phyloP scores from a whole-genome alignment of 2,329 filamentous ascomycete genomes.

The Trichoderma brevicompactum region DNA sequence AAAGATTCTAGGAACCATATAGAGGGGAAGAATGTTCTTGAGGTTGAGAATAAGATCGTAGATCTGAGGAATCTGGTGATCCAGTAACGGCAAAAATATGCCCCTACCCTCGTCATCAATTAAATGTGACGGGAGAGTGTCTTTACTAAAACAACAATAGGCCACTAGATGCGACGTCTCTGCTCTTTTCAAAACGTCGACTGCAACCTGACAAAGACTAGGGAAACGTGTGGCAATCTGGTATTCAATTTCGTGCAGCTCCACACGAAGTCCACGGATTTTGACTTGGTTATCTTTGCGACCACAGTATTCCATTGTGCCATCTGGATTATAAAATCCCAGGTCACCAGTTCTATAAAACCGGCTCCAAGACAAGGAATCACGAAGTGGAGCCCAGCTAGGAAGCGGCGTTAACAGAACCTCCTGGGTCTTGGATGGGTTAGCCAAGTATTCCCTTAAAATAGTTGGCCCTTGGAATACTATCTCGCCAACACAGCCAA shows the following conservation, averaged over 20 bases:
- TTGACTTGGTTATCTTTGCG: slow-evolving; percentile 22
- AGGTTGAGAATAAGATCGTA: not conserved
- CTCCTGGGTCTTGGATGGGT: not conserved
- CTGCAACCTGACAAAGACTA: not conserved
- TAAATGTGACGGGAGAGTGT: not conserved
- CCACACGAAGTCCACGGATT: slow-evolving; percentile 16
- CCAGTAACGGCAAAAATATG: not conserved
- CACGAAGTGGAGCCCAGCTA: slow-evolving; percentile 38
- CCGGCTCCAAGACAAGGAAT: not conserved
- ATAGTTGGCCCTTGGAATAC: slow-evolving; percentile 11
- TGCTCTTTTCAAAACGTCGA: not conserved
- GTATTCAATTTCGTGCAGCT: slow-evolving; percentile 20
- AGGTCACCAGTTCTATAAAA: slow-evolving; percentile 55
- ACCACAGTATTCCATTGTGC: not conserved
- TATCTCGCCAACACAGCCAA: slow-evolving; percentile 9
- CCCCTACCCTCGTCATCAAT: too few relatives aligned
- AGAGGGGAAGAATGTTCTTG: not conserved
- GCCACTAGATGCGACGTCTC: not conserved
- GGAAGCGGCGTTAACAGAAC: slow-evolving; percentile 29
- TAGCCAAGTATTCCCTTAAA: slow-evolving; percentile 3
- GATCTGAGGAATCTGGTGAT: not conserved
- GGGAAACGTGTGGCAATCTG: not conserved
- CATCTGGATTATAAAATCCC: slow-evolving; percentile 43
- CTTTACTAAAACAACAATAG: not conserved
- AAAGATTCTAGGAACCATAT: slow-evolving; percentile 8